Percentiles rank a stretch among this genome's conserved stretches.
These are phyloP conservation scores for Selaginella moellendorffii DNA, from an alignment of 75 land plant genomes.

Conservation along the genomic window DNA sequence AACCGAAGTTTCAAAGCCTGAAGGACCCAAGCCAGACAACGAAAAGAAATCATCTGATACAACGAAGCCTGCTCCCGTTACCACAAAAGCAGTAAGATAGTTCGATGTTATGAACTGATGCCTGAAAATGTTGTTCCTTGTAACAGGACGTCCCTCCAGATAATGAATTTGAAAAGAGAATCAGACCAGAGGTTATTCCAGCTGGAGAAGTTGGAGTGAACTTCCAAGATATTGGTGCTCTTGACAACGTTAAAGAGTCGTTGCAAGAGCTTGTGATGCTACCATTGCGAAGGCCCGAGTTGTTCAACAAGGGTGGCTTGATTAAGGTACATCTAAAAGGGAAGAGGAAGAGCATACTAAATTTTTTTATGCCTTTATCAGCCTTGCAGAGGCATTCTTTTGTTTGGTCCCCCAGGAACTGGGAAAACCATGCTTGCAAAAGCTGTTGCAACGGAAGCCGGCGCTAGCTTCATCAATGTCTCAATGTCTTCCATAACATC, in stretches of 20 bases:
- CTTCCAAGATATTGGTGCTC: conserved; percentile 72
- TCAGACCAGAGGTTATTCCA: conserved; percentile 80
- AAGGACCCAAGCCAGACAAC: neutral
- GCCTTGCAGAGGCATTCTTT: conserved; percentile 76
- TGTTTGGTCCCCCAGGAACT: conserved; percentile 90
- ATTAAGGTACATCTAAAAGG: conserved; percentile 27
- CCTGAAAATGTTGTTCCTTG: neutral
- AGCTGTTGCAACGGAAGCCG: conserved; percentile 86
- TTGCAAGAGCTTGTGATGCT: conserved; percentile 85
- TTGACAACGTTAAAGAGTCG: conserved; percentile 68
- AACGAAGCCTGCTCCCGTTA: neutral
- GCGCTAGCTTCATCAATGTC: conserved; percentile 85
- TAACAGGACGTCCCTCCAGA: conserved; percentile 57
- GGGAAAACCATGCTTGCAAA: conserved; percentile 93
- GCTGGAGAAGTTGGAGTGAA: conserved; percentile 61
- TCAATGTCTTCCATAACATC: conserved; percentile 92
- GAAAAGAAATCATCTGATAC: conserved; percentile 10
- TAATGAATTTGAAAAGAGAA: conserved; percentile 92
- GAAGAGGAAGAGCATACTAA: neutral
- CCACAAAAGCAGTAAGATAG: neutral
- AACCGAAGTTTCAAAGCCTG: conserved; percentile 10
- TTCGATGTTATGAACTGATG: neutral
- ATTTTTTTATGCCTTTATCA: conserved; percentile 7
- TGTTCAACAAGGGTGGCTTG: conserved; percentile 61
- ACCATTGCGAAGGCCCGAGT: conserved; percentile 70